These are phyloP conservation scores for Laetiporus sulphureus DNA, from an alignment of 1,284 basidiomycete species.

Conservation along the genomic window DNA sequence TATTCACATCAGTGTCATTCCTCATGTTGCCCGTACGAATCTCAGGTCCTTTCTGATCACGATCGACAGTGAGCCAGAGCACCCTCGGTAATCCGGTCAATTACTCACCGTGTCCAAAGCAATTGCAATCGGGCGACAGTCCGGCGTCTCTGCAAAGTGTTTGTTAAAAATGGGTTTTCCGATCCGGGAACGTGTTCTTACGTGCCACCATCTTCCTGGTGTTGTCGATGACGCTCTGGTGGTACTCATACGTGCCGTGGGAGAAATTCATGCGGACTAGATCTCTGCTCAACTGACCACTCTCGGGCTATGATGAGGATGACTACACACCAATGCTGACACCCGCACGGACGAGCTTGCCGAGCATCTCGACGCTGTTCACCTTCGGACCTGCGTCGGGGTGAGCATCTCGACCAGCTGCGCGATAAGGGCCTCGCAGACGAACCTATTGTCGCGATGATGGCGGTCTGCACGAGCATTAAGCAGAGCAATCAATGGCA, in stretches of 20 bases:
- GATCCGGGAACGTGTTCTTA: conserved; percentile 28
- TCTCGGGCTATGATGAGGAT: no score
- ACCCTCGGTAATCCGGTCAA: no score
- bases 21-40: conserved; percentile 96
- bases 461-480: conserved; percentile 69
- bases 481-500: no score
- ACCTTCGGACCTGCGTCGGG: conserved; percentile 73
- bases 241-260: conserved; percentile 94
- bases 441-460: conserved; percentile 94
- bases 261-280: conserved; percentile 98
- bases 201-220: conserved; percentile 78
- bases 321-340: conserved; percentile 85
- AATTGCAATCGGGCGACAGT: conserved; percentile 91
- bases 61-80: no score
- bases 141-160: conserved; percentile 37
- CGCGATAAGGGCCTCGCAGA: conserved; percentile 4
- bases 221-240: conserved; percentile 97
- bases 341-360: conserved; percentile 78
- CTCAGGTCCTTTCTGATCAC: conserved; percentile 99
- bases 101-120: conserved; percentile 87
- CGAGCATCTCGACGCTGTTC: conserved; percentile 83
- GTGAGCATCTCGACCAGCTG: conserved; percentile 3
- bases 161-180: conserved; percentile 1
- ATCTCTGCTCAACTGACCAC: no score
- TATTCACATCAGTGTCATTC: conserved; percentile 78